These are phyloP conservation scores for Eimeria sp. DNA, from an alignment of 169 alveolate genomes.

Conservation along the genomic window DNA sequence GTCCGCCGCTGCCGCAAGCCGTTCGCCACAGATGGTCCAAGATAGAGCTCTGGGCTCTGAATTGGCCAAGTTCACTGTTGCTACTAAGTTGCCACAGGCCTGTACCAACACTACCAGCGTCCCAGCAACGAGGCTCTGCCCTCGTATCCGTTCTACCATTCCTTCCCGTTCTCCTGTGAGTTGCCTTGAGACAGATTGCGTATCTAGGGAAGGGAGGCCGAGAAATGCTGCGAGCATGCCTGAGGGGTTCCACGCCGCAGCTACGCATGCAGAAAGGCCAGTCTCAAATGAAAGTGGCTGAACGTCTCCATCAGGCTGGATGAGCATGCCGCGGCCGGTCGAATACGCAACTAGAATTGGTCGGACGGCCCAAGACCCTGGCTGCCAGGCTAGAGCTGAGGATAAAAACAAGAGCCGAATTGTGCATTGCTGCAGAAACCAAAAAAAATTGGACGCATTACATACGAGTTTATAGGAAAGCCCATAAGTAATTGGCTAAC, in stretches of 20 bases:
- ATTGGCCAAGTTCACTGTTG: constrained; percentile 4
- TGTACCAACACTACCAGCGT: constrained; percentile 12
- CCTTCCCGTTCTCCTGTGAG: background rate
- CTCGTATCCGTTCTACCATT: background rate
- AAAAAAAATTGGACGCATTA: background rate
- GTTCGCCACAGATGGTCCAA: constrained; percentile 30
- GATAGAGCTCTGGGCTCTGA: constrained; percentile 49
- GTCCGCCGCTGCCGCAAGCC: constrained; percentile 50
- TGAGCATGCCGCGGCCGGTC: constrained; percentile 40
- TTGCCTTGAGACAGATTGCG: background rate
- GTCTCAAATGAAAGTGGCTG: constrained; percentile 13
- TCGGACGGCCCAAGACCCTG: constrained; percentile 69
- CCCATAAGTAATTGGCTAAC: background rate
- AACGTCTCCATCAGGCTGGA: constrained; percentile 23
- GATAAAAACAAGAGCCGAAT: too few species aligned
- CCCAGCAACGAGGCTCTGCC: background rate
- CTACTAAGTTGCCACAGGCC: constrained; percentile 28
- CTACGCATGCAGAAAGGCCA: constrained; percentile 61
- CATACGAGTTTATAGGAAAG: background rate
- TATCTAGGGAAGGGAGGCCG: background rate
- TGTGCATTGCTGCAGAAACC: background rate
- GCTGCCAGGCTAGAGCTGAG: constrained; percentile 70
- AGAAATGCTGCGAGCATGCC: constrained; percentile 49
- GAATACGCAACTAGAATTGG: constrained; percentile 41
- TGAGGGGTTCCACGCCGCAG: constrained; percentile 54